These are phyloP conservation scores for Parastagonospora avenae DNA, from an alignment of 2,329 filamentous ascomycete genomes.

Conservation along the genomic window DNA sequence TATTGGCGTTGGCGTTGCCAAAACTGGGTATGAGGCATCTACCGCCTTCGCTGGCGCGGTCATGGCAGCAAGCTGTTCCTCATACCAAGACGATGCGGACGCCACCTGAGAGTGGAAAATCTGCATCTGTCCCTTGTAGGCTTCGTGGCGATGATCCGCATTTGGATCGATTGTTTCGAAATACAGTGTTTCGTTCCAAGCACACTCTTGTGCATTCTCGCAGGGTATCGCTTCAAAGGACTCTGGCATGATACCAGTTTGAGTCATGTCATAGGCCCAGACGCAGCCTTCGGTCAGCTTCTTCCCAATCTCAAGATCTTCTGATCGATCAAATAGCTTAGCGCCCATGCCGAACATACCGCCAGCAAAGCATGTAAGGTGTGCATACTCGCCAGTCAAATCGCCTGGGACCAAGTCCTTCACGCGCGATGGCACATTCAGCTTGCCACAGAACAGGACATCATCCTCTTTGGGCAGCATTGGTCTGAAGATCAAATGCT, in stretches of 20 bases:
- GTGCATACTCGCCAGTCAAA: slow-evolving; percentile 56
- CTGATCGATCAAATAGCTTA: slow-evolving; percentile 60
- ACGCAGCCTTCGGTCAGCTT: slow-evolving; percentile 68
- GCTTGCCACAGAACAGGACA: slow-evolving; percentile 48
- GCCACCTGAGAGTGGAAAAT: slow-evolving; percentile 41
- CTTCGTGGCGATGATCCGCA: slow-evolving; percentile 32
- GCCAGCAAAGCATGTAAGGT: slow-evolving; percentile 72
- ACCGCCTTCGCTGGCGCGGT: slow-evolving; percentile 21
- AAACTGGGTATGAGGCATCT: slow-evolving; percentile 11
- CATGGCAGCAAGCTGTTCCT: slow-evolving; percentile 32
- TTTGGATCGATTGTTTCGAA: slow-evolving; percentile 46
- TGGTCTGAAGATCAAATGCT: slow-evolving; percentile 57
- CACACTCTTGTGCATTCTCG: slow-evolving; percentile 47
- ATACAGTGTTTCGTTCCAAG: slow-evolving; percentile 55
- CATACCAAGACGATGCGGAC: slow-evolving; percentile 38
- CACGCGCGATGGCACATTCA: slow-evolving; percentile 42
- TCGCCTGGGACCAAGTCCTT: slow-evolving; percentile 28
- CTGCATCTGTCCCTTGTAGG: slow-evolving; percentile 41
- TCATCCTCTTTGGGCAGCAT: slow-evolving; percentile 55
- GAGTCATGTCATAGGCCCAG: slow-evolving; percentile 64
- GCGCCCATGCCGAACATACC: slow-evolving; percentile 73
- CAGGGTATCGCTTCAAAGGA: slow-evolving; percentile 58
- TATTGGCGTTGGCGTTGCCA: slow-evolving; percentile 22
- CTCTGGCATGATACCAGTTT: slow-evolving; percentile 67
- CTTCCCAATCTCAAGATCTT: slow-evolving; percentile 61